A percentile compares a stretch with the other conserved stretches of the same genome.
These are phyloP conservation scores for Beauveria sp. DNA, from an alignment of 2,329 filamentous ascomycete genomes.

Conservation along the genomic window DNA sequence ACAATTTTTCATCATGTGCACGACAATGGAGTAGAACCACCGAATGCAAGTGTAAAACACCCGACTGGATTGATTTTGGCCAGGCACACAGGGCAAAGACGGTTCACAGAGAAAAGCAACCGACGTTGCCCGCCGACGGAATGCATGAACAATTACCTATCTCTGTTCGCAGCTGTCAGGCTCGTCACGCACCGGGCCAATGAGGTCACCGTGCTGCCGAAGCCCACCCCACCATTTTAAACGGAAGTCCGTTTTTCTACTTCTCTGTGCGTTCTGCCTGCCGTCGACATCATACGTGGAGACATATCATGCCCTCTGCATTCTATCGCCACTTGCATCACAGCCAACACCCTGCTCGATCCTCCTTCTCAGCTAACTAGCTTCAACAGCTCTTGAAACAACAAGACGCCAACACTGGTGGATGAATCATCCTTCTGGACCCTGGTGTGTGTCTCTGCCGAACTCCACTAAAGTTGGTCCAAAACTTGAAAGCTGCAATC, in stretches of 20 bases:
- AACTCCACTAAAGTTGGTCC: not conserved
- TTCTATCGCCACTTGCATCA: slow-evolving; percentile 7
- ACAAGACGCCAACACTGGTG: not conserved
- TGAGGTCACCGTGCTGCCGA: not conserved
- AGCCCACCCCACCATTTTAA: slow-evolving; percentile 6
- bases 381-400: too few species aligned
- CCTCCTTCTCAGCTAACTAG: too few species aligned
- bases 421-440: not conserved
- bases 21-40: too few species aligned
- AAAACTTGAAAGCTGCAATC: not conserved
- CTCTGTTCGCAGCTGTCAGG: too few species aligned
- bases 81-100: too few species aligned
- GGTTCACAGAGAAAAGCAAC: not conserved
- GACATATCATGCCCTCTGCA: not conserved
- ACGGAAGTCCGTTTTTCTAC: not conserved
- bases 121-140: not conserved
- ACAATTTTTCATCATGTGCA: too few species aligned
- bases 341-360: not conserved
- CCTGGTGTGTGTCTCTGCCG: not conserved
- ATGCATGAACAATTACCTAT: not conserved
- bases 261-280: not conserved
- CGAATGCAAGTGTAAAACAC: too few species aligned
- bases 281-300: not conserved
- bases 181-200: not conserved
- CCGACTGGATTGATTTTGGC: too few species aligned